phyloP scores from a whole-genome alignment of 495 filamentous ascomycete species.

The Beverwykella pulmonaria region DNA sequence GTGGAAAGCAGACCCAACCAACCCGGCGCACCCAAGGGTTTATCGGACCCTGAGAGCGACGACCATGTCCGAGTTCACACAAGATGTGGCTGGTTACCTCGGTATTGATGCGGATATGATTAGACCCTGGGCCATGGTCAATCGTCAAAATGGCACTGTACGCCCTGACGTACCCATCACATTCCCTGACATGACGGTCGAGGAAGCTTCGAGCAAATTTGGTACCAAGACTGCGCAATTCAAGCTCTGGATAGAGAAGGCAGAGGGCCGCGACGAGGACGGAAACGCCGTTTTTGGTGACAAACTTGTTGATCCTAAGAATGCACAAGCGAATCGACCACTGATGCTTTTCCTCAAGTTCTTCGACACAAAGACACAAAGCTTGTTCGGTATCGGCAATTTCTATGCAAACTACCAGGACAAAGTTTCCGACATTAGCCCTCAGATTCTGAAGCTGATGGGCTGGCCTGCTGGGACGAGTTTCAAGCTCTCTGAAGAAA shows the following conservation, averaged over 20 bases:
- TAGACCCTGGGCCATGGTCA: conserved; percentile 95
- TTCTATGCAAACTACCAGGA: conserved; percentile 85
- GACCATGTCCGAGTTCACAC: conserved; percentile 72
- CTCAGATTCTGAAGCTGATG: conserved; percentile 81
- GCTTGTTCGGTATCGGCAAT: conserved; percentile 72
- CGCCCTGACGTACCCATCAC: conserved; percentile 84
- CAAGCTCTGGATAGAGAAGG: conserved; percentile 79
- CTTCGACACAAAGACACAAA: conserved; percentile 79
- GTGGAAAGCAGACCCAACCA: conserved; percentile 59
- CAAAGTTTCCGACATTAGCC: conserved; percentile 83
- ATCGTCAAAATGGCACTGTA: conserved; percentile 95
- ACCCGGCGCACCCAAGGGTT: conserved; percentile 59
- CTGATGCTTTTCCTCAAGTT: conserved; percentile 91
- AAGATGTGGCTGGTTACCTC: conserved; percentile 69
- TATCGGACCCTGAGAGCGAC: conserved; percentile 73
- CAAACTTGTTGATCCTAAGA: conserved; percentile 50
- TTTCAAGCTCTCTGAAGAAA: conserved; percentile 82
- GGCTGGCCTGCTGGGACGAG: conserved; percentile 70
- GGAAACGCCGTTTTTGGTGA: conserved; percentile 72
- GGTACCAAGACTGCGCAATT: conserved; percentile 73
- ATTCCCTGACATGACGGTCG: conserved; percentile 76
- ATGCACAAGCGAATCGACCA: conserved; percentile 49
- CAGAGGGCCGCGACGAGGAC: conserved; percentile 65
- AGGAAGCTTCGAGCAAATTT: conserved; percentile 72
- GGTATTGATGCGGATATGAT: conserved; percentile 63